Base-by-base conservation (phyloP, 176 grass and related monocot genomes). In the Musa beccarii region DNA sequence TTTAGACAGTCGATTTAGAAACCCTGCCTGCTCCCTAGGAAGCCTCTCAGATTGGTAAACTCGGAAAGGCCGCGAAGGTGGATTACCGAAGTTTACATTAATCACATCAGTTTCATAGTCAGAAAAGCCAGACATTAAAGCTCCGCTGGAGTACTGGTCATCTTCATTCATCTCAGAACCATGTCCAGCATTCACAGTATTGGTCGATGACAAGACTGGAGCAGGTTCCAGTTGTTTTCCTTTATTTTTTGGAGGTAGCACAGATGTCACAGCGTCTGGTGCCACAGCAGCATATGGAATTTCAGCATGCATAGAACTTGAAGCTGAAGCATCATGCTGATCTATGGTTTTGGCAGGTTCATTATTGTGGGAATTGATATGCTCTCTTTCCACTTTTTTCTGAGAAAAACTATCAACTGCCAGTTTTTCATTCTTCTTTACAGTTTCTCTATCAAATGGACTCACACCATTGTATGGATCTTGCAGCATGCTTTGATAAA, bases 1-100 rank as follows among this genome's bases (percentile, higher is more conserved):
- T 89, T 96, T 96, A 15, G 92, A 96, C 73, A 92, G 80, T 55
- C 92, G 84, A 52, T 89, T 87, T 16, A 89, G 71, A 25, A 84
- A 82, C 55, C 78, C 86, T 26, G 75, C 21, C 78, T 96, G 92
- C 65, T 96, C 80, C 77, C 89, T 96, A 49, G 86, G 92, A 74
- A 96, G 83, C 62, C 78, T 16, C 77, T 99, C 96, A 77, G 96
- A 99, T 78, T 92, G 86, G 21, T 52, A 71, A 3, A 52, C 69
- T 22, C 69, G 69, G 49, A 71, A 71, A 71, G 69, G 69, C 53
- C 9, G 16, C 10, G 69, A 71, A 52, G 69, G 69, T 53, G 43
- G 49, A 71, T 53, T 11, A 21, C 1, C 20, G n/a, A 23, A 71
- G 49, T 21, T 23, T 71, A 71, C 49, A 53, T 52, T 49, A 22